Evolutionary conservation across 768 basidiomycete genomes (phyloP), one percentile per base, ranked within the genome.

Genomic region (Boletus barrowsii): DNA sequence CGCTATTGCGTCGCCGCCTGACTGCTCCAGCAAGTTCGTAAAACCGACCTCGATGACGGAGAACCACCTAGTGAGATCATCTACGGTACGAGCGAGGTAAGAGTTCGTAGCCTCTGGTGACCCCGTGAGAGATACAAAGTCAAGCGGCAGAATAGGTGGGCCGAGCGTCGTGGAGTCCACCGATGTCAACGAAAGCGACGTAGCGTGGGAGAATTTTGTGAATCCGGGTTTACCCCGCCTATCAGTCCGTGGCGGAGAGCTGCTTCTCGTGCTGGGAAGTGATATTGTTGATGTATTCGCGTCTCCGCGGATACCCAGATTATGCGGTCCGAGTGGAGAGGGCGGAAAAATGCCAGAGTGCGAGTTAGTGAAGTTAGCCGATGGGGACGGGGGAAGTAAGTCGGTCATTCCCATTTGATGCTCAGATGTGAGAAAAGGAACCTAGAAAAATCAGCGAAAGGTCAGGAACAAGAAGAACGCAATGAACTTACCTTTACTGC

Each of bases 31-130:
- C 59, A 94, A 76, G 24, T 76, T 79, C 32, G 76, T 78, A 44
- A 98, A 73, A 0, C 93, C 93, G 11, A 68, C 72, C 63, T 93
- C 89, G 1, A 95, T 80, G 0, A 84, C 76, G 5, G 79, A 78
- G 53, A 98, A 69, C 91, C 90, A 95, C 57, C 80, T 76, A 3
- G 80, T 77, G 35, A 98, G 79, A 63, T 88, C 84, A 42, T 87
- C 86, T 10, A 96, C 82, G 4, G 86, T 88, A 42, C 76, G 72
- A 42, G 83, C 84, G 45, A 98, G 78, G 65, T 92, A 88, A 1
- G 74, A 68, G 59, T 89, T 86, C 1, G 86, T 83, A 33, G 75
- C 78, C 10, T 83, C 84, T 26, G 74, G 73, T 6, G 78, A 78
- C 18, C 81, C 75, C 56, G 86, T 70, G 20, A 82, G 67, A 24